These are phyloP conservation scores for Puccinia horiana DNA, from an alignment of 1,284 basidiomycete genomes.

Conservation along the genomic window DNA sequence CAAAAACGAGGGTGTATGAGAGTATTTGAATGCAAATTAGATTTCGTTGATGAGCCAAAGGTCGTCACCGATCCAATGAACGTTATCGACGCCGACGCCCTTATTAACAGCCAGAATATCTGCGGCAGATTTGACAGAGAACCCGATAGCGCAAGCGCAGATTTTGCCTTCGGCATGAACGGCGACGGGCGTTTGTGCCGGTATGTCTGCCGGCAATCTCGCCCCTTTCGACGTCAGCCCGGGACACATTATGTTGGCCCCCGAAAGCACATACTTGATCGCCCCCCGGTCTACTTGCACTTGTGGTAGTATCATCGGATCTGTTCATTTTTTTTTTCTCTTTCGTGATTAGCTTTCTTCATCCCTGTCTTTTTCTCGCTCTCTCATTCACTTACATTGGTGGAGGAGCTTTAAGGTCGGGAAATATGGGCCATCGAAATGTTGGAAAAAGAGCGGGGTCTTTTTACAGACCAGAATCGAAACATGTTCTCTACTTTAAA, in stretches of 20 bases:
- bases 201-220: conserved; percentile 71
- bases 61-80: conserved; percentile 84
- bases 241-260: conserved; percentile 66
- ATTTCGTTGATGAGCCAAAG: conserved; percentile 76
- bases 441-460: conserved; percentile 92
- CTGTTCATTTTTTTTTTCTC: conserved; percentile 60
- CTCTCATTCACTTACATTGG: conserved; percentile 70
- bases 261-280: conserved; percentile 88
- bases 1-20: not conserved
- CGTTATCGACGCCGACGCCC: conserved; percentile 83
- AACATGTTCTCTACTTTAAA: conserved; percentile 75
- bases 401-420: conserved; percentile 87
- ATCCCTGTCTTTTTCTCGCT: too few species aligned
- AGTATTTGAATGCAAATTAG: not conserved
- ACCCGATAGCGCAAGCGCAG: conserved; percentile 82
- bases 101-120: conserved; percentile 89
- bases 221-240: conserved; percentile 91
- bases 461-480: conserved; percentile 85
- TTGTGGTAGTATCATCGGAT: conserved; percentile 83
- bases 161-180: conserved; percentile 96
- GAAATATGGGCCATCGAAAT: conserved; percentile 89
- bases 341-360: too few species aligned
- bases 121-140: conserved; percentile 78
- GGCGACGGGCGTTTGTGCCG: conserved; percentile 74
- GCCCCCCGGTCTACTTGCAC: conserved; percentile 93